Conservation (phyloP, 2,329 filamentous ascomycete species). For the Fusarium sp. region DNA sequence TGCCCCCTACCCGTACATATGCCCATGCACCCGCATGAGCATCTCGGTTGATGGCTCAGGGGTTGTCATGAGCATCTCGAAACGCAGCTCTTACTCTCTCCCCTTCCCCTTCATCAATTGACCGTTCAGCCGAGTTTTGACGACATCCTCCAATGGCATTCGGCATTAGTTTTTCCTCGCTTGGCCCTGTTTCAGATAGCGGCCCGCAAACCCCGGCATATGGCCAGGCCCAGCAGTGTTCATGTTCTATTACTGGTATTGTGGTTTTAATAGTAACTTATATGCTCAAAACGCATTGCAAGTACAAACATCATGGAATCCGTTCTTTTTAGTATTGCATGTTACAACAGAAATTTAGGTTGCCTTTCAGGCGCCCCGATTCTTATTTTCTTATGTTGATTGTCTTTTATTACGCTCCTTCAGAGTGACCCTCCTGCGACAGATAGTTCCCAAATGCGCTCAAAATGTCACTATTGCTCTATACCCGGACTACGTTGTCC, state of each 20-base stretch:
- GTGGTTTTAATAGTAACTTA: not conserved
- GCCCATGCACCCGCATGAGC: slow-evolving; percentile 32
- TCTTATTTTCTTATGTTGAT: slow-evolving; percentile 42
- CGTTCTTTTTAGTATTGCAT: not conserved
- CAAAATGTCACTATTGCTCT: slow-evolving; percentile 33
- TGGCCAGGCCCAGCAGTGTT: not conserved
- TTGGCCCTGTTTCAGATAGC: slow-evolving; percentile 26
- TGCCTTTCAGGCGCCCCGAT: slow-evolving; percentile 19
- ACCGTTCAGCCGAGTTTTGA: slow-evolving; percentile 7
- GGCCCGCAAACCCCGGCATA: slow-evolving; percentile 9
- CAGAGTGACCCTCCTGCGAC: slow-evolving; percentile 19
- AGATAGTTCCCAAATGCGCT: slow-evolving; percentile 36
- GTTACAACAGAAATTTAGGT: not conserved
- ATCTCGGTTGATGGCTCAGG: slow-evolving; percentile 31
- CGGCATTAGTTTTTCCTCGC: not conserved
- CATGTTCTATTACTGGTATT: not conserved
- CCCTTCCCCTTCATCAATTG: slow-evolving; percentile 13
- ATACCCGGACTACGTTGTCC: slow-evolving; percentile 9
- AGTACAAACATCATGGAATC: not conserved
- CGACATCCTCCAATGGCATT: not conserved
- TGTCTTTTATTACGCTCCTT: slow-evolving; percentile 33
- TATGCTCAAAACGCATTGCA: not conserved
- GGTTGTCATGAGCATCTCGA: slow-evolving; percentile 19
- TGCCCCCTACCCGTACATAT: slow-evolving; percentile 39
- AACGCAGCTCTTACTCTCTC: slow-evolving; percentile 24